Percentiles rank a stretch among this genome's conserved stretches.
Conservation (phyloP, 2,329 filamentous ascomycete species). For the Penicillium thymicola region DNA sequence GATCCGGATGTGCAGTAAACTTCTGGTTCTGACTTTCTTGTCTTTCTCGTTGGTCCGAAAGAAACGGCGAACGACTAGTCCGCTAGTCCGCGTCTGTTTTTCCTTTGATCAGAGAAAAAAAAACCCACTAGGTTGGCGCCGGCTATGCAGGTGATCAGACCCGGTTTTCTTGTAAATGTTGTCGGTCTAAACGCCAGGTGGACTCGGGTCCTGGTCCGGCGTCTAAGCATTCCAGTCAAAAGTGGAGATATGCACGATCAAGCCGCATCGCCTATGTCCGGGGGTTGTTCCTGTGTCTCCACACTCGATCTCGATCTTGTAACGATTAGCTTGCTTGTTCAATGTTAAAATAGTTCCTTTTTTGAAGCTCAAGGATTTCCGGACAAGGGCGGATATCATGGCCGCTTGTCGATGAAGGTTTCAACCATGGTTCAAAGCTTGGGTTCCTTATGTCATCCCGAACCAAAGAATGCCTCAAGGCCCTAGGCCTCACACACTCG, state of each 20-base stretch:
- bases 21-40: neutral
- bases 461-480: conserved; percentile 4
- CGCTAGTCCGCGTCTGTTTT: neutral
- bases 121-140: conserved; percentile 21
- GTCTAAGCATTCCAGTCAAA: conserved; percentile 33
- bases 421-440: neutral
- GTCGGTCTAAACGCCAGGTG: conserved; percentile 21
- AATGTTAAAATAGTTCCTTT: neutral
- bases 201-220: conserved; percentile 27
- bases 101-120: neutral
- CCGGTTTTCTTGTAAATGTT: conserved; percentile 17
- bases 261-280: conserved; percentile 20
- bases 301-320: conserved; percentile 3
- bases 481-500: neutral
- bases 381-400: neutral
- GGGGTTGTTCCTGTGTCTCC: conserved; percentile 2
- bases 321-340: neutral
- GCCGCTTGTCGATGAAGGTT: neutral
- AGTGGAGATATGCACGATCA: conserved; percentile 24
- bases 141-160: conserved; percentile 38
- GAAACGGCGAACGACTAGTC: neutral
- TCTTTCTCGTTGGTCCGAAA: neutral
- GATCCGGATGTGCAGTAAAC: conserved; percentile 35
- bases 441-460: conserved; percentile 8
- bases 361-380: neutral